Evolutionary conservation across 108 stramenopile species (phyloP).

Genomic region (Nitzschia sp.): DNA sequence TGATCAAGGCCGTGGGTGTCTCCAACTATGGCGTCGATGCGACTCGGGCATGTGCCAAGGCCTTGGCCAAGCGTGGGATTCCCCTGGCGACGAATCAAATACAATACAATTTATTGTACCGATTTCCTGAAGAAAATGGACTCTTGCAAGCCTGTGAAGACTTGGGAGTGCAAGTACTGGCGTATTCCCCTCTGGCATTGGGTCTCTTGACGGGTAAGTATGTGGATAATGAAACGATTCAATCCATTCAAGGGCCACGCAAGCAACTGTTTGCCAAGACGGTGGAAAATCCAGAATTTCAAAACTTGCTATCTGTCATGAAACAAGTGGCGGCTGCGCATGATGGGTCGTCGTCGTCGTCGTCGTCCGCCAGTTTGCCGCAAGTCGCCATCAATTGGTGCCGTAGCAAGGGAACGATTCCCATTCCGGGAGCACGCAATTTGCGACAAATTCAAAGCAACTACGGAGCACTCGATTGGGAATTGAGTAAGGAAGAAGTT

Average conservation of each 20-base stretch:
- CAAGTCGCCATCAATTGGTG: slow-evolving; percentile 76
- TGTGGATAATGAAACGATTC: slow-evolving; percentile 5
- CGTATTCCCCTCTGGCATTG: slow-evolving; percentile 70
- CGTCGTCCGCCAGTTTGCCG: slow-evolving; percentile 20
- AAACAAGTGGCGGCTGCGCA: slow-evolving; percentile 41
- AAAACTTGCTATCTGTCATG: slow-evolving; percentile 46
- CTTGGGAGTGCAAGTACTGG: slow-evolving; percentile 58
- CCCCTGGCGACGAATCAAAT: slow-evolving; percentile 70
- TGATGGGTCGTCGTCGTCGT: not conserved
- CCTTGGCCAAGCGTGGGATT: slow-evolving; percentile 60
- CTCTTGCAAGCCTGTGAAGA: slow-evolving; percentile 65
- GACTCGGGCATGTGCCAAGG: slow-evolving; percentile 52
- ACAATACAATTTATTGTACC: slow-evolving; percentile 62
- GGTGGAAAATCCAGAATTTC: slow-evolving; percentile 38
- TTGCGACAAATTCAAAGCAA: slow-evolving; percentile 59
- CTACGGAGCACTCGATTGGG: slow-evolving; percentile 58
- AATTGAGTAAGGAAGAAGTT: slow-evolving; percentile 45
- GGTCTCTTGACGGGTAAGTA: slow-evolving; percentile 76
- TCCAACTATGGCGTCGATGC: slow-evolving; percentile 77
- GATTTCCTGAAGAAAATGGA: slow-evolving; percentile 60
- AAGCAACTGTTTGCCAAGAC: slow-evolving; percentile 48
- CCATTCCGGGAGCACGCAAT: slow-evolving; percentile 70
- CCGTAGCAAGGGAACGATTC: slow-evolving; percentile 65
- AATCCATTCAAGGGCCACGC: slow-evolving; percentile 52
- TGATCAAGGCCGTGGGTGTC: slow-evolving; percentile 70